Base-by-base conservation (phyloP, 2,329 filamentous ascomycete genomes). In the Microascus cirrosus region DNA sequence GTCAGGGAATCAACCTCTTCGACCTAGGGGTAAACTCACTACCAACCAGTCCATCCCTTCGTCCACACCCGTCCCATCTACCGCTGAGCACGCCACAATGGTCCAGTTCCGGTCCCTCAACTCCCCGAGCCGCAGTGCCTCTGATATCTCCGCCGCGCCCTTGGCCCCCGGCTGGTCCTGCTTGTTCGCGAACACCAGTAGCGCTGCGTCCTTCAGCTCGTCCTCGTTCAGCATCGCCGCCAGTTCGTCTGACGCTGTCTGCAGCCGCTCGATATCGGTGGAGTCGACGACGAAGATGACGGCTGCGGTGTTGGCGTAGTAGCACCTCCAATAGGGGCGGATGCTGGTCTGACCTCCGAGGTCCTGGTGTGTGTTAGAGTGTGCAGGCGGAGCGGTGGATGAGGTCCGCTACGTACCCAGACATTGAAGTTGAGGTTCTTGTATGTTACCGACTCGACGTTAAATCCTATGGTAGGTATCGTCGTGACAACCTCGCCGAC, bases 31-130 rank as follows among this genome's bases (percentile, higher is more conserved):
- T 1, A 53, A 25, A 77, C 79, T 72, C 74, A 93, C 89, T 79
- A 95, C 91, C 69, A 99, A 78, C 94, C 94, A 99, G 73, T 99
- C 94, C 94, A 99, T 99, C 60, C 94, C 94, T 74, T 99, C 94
- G 62, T 87, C 90, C 52, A 99, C 89, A 70, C 94, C 94, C 67
- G 89, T 88, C 51, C 94, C 94, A 69, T 96, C 94, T 59, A 99
- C 93, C 15, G 94, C 94, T 63, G 90, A 95, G 73, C 94, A 99
- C 24, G 92, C 93, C 70, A 99, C 91, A 69, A 99, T 99, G 73
- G 91, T 97, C 94, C 94, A 99, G 79, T 97, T 99, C 67, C 94
- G 83, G 72, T 99, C 94, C 66, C 93, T 87, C 69, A 99, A 76
- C 73, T 96, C 91, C 57, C 90, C 92, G 64, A 99, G 74, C 66